Conservation (phyloP, 2,329 filamentous ascomycete genomes). For the Alternaria rosae region DNA sequence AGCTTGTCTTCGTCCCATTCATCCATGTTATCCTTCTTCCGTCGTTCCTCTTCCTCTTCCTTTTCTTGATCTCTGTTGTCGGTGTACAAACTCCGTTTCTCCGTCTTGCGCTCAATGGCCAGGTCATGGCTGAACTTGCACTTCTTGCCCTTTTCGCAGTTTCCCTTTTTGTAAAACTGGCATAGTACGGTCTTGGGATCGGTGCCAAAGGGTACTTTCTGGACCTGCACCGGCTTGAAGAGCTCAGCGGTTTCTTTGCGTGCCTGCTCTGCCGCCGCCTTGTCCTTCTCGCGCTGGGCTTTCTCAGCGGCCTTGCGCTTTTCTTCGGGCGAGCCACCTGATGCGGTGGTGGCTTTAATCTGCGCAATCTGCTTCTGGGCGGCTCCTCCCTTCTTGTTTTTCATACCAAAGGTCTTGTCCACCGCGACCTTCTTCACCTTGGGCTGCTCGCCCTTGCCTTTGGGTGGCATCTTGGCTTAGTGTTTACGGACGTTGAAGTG, state of each 20-base stretch:
- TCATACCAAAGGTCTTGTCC: slow-evolving; percentile 99
- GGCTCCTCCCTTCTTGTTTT: slow-evolving; percentile 96
- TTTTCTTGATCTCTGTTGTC: slow-evolving; percentile 79
- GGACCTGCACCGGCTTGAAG: slow-evolving; percentile 91
- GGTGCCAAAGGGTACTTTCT: slow-evolving; percentile 97
- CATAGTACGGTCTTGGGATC: slow-evolving; percentile 98
- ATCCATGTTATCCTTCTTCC: slow-evolving; percentile 90
- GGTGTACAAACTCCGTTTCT: slow-evolving; percentile 90
- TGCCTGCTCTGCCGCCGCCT: slow-evolving; percentile 86
- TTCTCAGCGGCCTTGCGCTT: slow-evolving; percentile 78
- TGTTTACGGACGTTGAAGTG: slow-evolving; percentile 16
- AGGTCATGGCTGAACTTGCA: slow-evolving; percentile 98
- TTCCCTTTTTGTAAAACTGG: slow-evolving; percentile 95
- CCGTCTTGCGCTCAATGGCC: slow-evolving; percentile 85
- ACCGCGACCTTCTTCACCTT: slow-evolving; percentile 72
- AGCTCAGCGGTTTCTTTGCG: slow-evolving; percentile 80
- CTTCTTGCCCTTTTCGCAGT: slow-evolving; percentile 91
- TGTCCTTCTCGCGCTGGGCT: slow-evolving; percentile 78
- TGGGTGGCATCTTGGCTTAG: slow-evolving; percentile 72
- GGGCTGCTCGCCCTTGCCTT: slow-evolving; percentile 58
- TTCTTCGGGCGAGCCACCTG: slow-evolving; percentile 77
- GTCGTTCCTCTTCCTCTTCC: slow-evolving; percentile 73
- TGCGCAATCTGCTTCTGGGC: slow-evolving; percentile 92
- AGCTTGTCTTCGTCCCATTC: slow-evolving; percentile 99
- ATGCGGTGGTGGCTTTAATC: slow-evolving; percentile 71